Percentiles rank a stretch among this genome's conserved stretches.
Conservation (phyloP, 106 monocot species). For the Dactylorhiza incarnata region DNA sequence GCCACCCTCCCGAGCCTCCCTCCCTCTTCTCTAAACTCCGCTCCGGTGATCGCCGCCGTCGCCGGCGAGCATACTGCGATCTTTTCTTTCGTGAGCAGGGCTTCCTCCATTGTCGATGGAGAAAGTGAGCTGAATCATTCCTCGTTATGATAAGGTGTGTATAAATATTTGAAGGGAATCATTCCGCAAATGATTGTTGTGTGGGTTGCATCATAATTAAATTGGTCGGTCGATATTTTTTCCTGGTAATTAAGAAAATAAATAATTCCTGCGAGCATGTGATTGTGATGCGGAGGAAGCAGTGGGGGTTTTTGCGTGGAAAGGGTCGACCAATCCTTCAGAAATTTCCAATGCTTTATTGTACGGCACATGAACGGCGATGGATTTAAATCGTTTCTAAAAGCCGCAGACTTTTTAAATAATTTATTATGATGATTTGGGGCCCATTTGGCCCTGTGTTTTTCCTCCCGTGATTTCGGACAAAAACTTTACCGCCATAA, state of each 20-base stretch:
- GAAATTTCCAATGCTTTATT: background rate
- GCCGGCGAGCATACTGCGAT: background rate
- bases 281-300: background rate
- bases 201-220: background rate
- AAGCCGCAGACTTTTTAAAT: no score
- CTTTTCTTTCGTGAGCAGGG: background rate
- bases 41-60: background rate
- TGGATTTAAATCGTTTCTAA: no score
- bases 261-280: background rate
- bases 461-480: no score
- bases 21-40: slow-evolving; percentile 9
- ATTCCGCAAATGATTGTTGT: background rate
- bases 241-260: background rate
- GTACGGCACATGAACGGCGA: background rate
- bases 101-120: background rate
- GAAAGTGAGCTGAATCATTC: background rate
- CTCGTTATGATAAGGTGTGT: background rate
- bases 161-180: background rate
- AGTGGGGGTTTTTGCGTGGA: background rate
- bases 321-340: background rate
- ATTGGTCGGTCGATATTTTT: background rate
- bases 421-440: no score
- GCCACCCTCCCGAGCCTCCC: slow-evolving; percentile 8
- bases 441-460: no score
- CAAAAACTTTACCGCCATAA: no score